phyloP scores from a whole-genome alignment of 1,284 basidiomycete genomes.

The Filobasidium uniguttulatum region DNA sequence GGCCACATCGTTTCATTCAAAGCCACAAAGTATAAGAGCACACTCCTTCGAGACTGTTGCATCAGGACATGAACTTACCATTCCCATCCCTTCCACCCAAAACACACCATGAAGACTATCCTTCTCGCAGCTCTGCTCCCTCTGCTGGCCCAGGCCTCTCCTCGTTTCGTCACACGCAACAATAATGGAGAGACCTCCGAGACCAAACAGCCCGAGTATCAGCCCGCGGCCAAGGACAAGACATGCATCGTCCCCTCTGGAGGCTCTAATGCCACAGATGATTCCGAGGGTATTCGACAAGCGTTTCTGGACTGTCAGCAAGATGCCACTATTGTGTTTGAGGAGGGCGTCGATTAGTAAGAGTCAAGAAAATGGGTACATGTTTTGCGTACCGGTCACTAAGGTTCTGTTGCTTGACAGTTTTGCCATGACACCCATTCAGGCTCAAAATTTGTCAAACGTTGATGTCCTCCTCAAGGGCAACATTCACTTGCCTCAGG shows the following conservation, averaged over 20 bases:
- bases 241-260: conserved; percentile 6
- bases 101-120: too few relatives aligned
- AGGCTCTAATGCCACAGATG: conserved; percentile 29
- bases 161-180: neutral
- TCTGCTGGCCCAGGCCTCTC: neutral
- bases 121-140: neutral
- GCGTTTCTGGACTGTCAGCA: conserved; percentile 37
- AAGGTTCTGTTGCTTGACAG: conserved; percentile 4
- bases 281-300: conserved; percentile 35
- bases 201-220: neutral
- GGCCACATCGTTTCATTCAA: too few relatives aligned
- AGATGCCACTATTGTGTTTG: conserved; percentile 38
- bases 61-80: too few relatives aligned
- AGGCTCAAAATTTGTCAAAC: conserved; percentile 25
- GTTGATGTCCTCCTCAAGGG: conserved; percentile 41
- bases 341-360: conserved; percentile 35
- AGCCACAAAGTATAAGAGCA: too few relatives aligned
- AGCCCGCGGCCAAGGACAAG: conserved; percentile 4
- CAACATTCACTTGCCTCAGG: conserved; percentile 41
- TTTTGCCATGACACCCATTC: conserved; percentile 20
- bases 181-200: too few relatives aligned
- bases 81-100: too few relatives aligned
- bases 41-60: too few relatives aligned
- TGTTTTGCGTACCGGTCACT: neutral
- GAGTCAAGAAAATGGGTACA: neutral